Conservation (phyloP, 2,329 filamentous ascomycete genomes). For the Pseudocercospora cruenta region DNA sequence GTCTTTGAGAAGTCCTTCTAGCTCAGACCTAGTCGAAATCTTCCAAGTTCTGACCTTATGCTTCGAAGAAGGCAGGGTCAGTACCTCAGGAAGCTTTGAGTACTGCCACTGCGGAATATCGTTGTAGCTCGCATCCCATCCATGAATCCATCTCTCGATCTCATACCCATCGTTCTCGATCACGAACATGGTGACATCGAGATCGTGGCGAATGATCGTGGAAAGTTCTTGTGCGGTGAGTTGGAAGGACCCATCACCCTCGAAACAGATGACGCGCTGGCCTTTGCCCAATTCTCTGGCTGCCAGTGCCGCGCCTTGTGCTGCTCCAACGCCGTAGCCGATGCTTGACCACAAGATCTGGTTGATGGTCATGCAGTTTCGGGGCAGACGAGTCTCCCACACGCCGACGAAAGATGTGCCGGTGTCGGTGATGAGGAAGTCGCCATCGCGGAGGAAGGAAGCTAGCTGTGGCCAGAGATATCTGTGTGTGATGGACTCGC, state of each 20-base stretch:
- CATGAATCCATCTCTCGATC: conserved; percentile 53
- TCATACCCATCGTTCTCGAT: conserved; percentile 55
- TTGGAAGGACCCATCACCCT: conserved; percentile 65
- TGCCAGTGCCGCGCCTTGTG: conserved; percentile 73
- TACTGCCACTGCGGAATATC: conserved; percentile 24
- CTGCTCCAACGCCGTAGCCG: conserved; percentile 65
- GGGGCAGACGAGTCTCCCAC: conserved; percentile 80
- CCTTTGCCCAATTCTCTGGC: conserved; percentile 61
- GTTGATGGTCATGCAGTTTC: conserved; percentile 75
- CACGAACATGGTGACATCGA: conserved; percentile 46
- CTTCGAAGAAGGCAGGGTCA: conserved; percentile 11
- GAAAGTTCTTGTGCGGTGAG: conserved; percentile 69
- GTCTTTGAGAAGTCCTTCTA: conserved; percentile 18
- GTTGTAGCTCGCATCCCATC: conserved; percentile 35
- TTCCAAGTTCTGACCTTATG: conserved; percentile 19
- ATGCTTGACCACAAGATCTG: conserved; percentile 76
- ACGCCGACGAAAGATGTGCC: conserved; percentile 88
- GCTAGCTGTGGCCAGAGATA: conserved; percentile 80
- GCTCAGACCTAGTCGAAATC: conserved; percentile 13
- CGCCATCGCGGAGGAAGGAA: conserved; percentile 70
- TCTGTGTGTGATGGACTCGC: conserved; percentile 64
- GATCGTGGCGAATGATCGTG: conserved; percentile 58
- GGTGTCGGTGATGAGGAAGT: conserved; percentile 84
- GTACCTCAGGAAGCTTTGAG: conserved; percentile 11
- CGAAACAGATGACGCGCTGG: conserved; percentile 21